These are phyloP conservation scores for Polytolypa hystricis DNA, from an alignment of 2,329 filamentous ascomycete species.

Conservation along the genomic window DNA sequence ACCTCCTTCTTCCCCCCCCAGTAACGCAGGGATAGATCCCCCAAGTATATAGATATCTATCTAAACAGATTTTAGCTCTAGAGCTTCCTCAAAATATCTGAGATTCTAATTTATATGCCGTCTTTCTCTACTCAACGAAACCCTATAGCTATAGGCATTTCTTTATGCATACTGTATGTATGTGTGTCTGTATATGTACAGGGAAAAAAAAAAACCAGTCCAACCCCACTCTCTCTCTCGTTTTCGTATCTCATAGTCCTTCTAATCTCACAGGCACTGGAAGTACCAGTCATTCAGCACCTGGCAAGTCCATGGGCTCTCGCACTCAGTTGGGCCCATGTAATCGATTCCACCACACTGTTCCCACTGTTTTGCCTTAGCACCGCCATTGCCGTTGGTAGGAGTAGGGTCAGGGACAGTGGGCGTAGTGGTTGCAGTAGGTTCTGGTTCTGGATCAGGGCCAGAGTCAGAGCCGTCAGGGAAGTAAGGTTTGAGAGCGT, in stretches of 20 bases:
- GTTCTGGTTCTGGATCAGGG: too few species aligned
- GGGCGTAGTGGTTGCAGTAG: neutral
- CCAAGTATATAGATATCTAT: too few species aligned
- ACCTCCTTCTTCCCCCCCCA: too few species aligned
- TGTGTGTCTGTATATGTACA: neutral
- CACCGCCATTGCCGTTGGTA: too few species aligned
- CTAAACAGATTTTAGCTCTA: too few species aligned
- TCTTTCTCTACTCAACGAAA: too few species aligned
- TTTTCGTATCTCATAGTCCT: too few species aligned
- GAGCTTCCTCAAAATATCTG: too few species aligned
- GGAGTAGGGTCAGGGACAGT: neutral
- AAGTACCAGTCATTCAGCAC: neutral
- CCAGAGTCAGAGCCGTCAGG: neutral
- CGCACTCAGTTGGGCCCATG: neutral
- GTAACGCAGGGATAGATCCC: too few species aligned
- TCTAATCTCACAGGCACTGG: neutral
- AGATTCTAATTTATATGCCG: too few species aligned
- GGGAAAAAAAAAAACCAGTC: neutral
- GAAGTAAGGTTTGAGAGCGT: neutral
- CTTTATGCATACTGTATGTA: neutral
- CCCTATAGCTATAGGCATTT: too few species aligned
- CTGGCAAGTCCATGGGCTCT: neutral
- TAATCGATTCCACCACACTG: neutral
- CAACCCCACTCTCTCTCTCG: too few species aligned
- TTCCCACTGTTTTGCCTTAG: neutral